Evolutionary conservation across 1,284 basidiomycete genomes (phyloP).

Genomic region (Cutaneotrichosporon cavernicola): DNA sequence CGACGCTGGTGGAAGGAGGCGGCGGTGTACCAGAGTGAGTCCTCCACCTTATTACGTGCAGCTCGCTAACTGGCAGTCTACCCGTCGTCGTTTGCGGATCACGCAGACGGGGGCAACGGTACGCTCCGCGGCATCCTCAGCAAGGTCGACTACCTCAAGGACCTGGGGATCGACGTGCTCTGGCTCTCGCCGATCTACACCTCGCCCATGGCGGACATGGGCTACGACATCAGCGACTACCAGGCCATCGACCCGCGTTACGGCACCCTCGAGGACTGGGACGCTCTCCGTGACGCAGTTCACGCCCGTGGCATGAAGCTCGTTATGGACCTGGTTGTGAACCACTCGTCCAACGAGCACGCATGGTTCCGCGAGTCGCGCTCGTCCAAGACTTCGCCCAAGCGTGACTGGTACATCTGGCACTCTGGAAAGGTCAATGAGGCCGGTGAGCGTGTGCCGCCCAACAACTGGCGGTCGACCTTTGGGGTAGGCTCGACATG

Average conservation of each 20-base stretch:
- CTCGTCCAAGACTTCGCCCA: constrained; percentile 48
- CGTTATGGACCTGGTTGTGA: constrained; percentile 56
- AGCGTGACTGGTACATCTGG: constrained; percentile 57
- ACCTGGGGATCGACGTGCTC: constrained; percentile 55
- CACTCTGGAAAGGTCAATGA: constrained; percentile 41
- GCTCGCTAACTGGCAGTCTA: constrained; percentile 15
- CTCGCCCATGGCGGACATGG: constrained; percentile 47
- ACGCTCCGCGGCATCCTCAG: constrained; percentile 54
- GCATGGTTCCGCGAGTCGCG: constrained; percentile 56
- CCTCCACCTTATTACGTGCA: neutral
- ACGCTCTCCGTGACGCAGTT: constrained; percentile 47
- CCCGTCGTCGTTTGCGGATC: constrained; percentile 34
- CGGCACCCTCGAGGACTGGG: constrained; percentile 54
- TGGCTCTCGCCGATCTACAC: constrained; percentile 51
- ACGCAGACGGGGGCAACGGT: constrained; percentile 48
- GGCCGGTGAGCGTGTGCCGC: constrained; percentile 43
- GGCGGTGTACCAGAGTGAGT: constrained; percentile 19
- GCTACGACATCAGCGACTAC: constrained; percentile 53
- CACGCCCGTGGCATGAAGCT: constrained; percentile 53
- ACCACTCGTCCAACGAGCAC: constrained; percentile 53
- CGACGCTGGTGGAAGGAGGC: constrained; percentile 22
- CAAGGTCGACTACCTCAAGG: constrained; percentile 54
- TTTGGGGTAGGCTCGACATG: constrained; percentile 54
- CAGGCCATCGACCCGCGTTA: constrained; percentile 53
- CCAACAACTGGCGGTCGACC: constrained; percentile 56